Percentiles rank a stretch among this genome's conserved stretches.
Evolutionary conservation across 1,284 basidiomycete species (phyloP).

Genomic region (Moniliophthora roreri): DNA sequence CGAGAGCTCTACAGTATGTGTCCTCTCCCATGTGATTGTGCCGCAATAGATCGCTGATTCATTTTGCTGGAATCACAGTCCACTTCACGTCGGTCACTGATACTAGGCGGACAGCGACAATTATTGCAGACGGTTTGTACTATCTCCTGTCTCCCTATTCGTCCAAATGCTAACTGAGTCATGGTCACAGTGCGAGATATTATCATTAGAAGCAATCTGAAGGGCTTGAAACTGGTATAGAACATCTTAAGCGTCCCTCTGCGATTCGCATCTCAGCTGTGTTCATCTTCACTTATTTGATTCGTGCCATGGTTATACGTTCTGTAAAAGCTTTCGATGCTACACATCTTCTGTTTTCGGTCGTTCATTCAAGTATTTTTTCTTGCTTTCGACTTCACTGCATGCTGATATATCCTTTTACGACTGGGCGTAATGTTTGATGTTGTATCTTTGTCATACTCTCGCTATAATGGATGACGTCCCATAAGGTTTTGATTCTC

Average conservation of each 20-base stretch:
- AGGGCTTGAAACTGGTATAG: slow-evolving; percentile 53
- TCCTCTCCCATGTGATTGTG: neutral
- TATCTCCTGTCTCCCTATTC: neutral
- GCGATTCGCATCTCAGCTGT: slow-evolving; percentile 1
- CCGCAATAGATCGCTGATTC: neutral
- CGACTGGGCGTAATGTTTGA: no score
- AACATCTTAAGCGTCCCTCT: slow-evolving; percentile 12
- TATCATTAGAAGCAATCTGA: slow-evolving; percentile 59
- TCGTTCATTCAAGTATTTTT: no score
- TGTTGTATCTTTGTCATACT: no score
- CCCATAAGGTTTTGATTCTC: no score
- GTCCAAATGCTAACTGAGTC: slow-evolving; percentile 6
- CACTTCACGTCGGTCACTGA: slow-evolving; percentile 82
- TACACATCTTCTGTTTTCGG: no score
- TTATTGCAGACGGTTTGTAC: slow-evolving; percentile 52
- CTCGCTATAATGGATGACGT: no score
- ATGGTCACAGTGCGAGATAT: slow-evolving; percentile 52
- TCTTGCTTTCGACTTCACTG: no score
- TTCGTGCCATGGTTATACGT: no score
- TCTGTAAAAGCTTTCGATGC: no score
- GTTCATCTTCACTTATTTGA: no score
- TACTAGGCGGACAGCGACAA: slow-evolving; percentile 53
- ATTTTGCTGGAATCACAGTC: slow-evolving; percentile 47
- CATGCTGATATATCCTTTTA: no score
- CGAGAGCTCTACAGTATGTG: slow-evolving; percentile 68